Base-by-base conservation (phyloP, 2,329 filamentous ascomycete genomes). In the Teratosphaeria nubilosa region DNA sequence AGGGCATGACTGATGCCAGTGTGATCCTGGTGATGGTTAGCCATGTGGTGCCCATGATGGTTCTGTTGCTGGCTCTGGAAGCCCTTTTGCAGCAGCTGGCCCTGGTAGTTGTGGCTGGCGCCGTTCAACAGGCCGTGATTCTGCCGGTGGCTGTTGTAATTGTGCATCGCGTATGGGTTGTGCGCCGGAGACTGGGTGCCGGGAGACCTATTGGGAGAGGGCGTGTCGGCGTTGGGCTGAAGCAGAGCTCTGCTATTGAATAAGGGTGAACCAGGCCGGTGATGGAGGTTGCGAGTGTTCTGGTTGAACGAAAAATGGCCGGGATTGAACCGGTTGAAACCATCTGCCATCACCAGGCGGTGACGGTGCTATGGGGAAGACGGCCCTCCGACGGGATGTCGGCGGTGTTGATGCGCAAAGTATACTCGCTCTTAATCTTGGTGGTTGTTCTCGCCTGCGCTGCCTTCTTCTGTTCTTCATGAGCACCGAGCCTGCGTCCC, bases 161-260 rank as follows among this genome's bases (percentile, higher is more conserved):
- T 84, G 79, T 86, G 91, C 87, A 91, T 91, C 69, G 82, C 83
- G 79, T 87, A 91, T 84, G 90, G 90, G 72, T 80, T 70, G 65
- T 76, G 74, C 59, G 77, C 75, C 16, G 77, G 76, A 63, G 77
- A 78, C 66, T 78, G 73, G 31, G 76, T 74, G 58, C 80, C 80
- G 51, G 81, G 80, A 52, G 81, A 83, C 67, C 80, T 78, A 61
- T 81, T 79, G 60, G 82, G 81, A 14, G 81, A 84, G 56, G 81
- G 80, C 1, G 80, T 81, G 65, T 82, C 77, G 56, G 66, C 58
- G 65, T 72, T 73, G 62, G 66, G 71, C 63, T 76, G 76, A 60
- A 72, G 76, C 63, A 77, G 75, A 65, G 74, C 70, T 62, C 70
- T 68, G 64, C 54, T 61, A 54, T 67, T 74, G 66, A 67, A 70